Evolutionary conservation across 176 grass and related monocot genomes (phyloP).

Genomic region (Musa schizocarpa): DNA sequence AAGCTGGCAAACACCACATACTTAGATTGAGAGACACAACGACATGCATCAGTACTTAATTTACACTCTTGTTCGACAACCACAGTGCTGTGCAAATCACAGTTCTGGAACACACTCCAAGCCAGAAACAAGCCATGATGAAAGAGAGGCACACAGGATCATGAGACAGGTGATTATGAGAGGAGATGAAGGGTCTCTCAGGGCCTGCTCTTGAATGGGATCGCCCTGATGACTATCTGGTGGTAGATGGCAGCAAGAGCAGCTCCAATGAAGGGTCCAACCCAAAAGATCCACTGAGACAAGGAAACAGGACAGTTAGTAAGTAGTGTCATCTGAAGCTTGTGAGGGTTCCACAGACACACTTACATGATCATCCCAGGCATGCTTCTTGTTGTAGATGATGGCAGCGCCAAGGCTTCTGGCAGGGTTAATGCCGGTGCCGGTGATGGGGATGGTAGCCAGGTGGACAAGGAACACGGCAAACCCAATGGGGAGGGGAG

Average conservation of each 20-base stretch:
- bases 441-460: conserved; percentile 46
- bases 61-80: conserved; percentile 18
- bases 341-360: too few species aligned
- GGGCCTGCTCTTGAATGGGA: conserved; percentile 47
- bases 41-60: conserved; percentile 17
- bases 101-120: conserved; percentile 13
- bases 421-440: conserved; percentile 50
- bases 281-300: conserved; percentile 55
- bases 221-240: conserved; percentile 43
- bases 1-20: not conserved
- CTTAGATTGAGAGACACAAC: not conserved
- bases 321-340: too few species aligned
- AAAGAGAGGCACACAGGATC: not conserved
- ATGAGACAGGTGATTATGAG: too few species aligned
- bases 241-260: conserved; percentile 46
- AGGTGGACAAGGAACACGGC: conserved; percentile 46
- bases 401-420: conserved; percentile 44
- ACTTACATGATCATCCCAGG: conserved; percentile 39
- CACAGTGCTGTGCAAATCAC: not conserved
- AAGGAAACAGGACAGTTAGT: too few species aligned
- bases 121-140: not conserved
- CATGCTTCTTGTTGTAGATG: conserved; percentile 40
- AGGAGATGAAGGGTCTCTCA: not conserved
- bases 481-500: conserved; percentile 29
- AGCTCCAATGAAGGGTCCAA: conserved; percentile 53